phyloP scores from a whole-genome alignment of 805 yeast genomes.

The Metschnikowia proteae region DNA sequence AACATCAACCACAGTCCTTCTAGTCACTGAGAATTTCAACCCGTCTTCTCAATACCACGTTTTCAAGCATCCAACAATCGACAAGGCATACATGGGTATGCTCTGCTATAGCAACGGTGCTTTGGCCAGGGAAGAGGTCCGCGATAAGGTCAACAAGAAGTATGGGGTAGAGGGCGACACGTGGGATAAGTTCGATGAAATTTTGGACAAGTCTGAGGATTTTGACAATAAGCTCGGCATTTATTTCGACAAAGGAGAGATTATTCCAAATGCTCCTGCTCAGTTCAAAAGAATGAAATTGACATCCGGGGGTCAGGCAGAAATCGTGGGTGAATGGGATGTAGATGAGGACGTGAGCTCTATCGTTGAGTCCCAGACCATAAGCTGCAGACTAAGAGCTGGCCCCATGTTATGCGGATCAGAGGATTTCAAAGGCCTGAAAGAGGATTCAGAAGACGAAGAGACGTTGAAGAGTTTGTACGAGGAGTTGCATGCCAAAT shows the following conservation, averaged over 20 bases:
- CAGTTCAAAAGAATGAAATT: constrained; percentile 54
- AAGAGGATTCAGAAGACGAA: neutral
- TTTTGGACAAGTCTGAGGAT: constrained; percentile 38
- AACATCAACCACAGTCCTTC: constrained; percentile 83
- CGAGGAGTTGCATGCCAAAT: constrained; percentile 26
- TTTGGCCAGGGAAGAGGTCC: constrained; percentile 72
- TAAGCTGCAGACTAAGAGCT: constrained; percentile 75
- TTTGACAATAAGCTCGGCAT: constrained; percentile 58
- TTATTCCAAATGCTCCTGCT: constrained; percentile 75
- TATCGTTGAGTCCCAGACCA: constrained; percentile 82
- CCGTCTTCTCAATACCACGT: constrained; percentile 83
- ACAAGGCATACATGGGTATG: constrained; percentile 86
- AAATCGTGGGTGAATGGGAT: constrained; percentile 36
- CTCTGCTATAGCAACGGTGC: constrained; percentile 91
- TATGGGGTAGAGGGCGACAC: constrained; percentile 30
- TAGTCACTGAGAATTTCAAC: constrained; percentile 71
- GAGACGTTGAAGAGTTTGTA: constrained; percentile 17
- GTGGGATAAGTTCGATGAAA: constrained; percentile 63
- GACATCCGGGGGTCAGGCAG: constrained; percentile 23
- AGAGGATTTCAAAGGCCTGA: constrained; percentile 4
- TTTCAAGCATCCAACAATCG: constrained; percentile 81
- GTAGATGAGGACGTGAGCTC: constrained; percentile 63
- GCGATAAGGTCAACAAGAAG: constrained; percentile 57
- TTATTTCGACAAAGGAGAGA: constrained; percentile 87
- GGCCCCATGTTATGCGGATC: constrained; percentile 63